These are phyloP conservation scores for Rhizopogon vulgaris DNA, from an alignment of 768 basidiomycete genomes.

Conservation along the genomic window DNA sequence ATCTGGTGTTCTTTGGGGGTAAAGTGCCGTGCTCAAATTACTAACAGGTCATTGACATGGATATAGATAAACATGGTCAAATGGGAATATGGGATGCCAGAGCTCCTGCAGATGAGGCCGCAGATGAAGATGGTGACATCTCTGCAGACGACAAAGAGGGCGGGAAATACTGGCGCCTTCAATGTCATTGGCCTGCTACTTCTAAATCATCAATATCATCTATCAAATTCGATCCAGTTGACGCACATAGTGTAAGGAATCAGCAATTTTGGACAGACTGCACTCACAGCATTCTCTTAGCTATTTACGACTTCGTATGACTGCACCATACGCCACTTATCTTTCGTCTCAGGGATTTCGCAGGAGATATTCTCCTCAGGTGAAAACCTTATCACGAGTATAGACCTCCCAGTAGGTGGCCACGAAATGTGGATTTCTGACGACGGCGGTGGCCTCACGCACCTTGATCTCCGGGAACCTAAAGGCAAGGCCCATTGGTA, in stretches of 20 bases:
- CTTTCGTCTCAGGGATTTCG: constrained; percentile 68
- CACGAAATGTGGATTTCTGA: constrained; percentile 87
- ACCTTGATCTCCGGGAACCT: constrained; percentile 66
- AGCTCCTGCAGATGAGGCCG: constrained; percentile 57
- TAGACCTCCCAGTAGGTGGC: constrained; percentile 63
- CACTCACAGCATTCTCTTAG: constrained; percentile 28
- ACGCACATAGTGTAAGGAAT: constrained; percentile 60
- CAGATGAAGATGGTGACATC: constrained; percentile 58
- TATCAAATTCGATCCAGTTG: constrained; percentile 70
- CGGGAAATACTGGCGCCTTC: constrained; percentile 78
- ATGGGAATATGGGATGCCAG: constrained; percentile 85
- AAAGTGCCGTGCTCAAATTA: constrained; percentile 3
- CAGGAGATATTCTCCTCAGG: constrained; percentile 56
- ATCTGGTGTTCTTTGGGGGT: constrained; percentile 87
- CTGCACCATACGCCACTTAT: constrained; percentile 66
- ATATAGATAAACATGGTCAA: constrained; percentile 72
- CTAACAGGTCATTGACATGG: neutral
- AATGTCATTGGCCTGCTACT: constrained; percentile 79
- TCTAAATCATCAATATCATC: constrained; percentile 75
- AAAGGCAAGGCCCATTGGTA: constrained; percentile 54
- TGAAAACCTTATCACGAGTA: constrained; percentile 59
- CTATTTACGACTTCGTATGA: constrained; percentile 81
- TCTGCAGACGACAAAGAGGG: constrained; percentile 40
- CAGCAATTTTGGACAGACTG: neutral
- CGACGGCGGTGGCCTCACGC: constrained; percentile 61